Conservation (phyloP, 2,329 filamentous ascomycete species). For the Alternaria panax region DNA sequence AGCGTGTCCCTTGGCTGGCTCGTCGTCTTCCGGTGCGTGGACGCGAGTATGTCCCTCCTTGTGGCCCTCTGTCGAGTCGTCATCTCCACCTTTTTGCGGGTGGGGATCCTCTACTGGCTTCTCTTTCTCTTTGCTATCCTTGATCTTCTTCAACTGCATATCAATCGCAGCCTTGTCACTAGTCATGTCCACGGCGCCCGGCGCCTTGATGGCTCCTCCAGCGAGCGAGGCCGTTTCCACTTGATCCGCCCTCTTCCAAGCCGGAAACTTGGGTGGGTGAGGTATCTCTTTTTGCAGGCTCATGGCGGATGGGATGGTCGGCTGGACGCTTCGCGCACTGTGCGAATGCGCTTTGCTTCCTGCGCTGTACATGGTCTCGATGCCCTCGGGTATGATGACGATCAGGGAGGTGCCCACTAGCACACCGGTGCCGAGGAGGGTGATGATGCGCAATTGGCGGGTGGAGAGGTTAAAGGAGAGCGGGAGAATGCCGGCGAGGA, state of each 20-base stretch:
- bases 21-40: conserved; percentile 42
- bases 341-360: conserved; percentile 34
- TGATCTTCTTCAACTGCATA: conserved; percentile 28
- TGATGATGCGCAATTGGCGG: conserved; percentile 86
- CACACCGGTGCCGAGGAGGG: conserved; percentile 90
- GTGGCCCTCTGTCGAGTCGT: conserved; percentile 49
- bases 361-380: conserved; percentile 82
- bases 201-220: conserved; percentile 30
- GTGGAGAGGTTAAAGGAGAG: conserved; percentile 87
- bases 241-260: conserved; percentile 30
- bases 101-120: conserved; percentile 31
- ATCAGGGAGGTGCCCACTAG: conserved; percentile 94
- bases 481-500: conserved; percentile 89
- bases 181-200: conserved; percentile 24
- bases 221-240: conserved; percentile 22
- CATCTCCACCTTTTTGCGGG: conserved; percentile 47
- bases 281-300: conserved; percentile 39
- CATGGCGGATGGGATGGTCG: conserved; percentile 34
- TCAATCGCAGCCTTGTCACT: conserved; percentile 33
- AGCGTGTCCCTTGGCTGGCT: conserved; percentile 55
- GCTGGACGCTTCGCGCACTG: conserved; percentile 30
- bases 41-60: conserved; percentile 48
- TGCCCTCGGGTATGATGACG: conserved; percentile 95
- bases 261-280: conserved; percentile 30
- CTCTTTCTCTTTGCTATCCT: conserved; percentile 35